Evolutionary conservation across 345 rosid genomes (phyloP), one percentile per base, ranked within the genome.

Genomic region (Moricandia arvensis): DNA sequence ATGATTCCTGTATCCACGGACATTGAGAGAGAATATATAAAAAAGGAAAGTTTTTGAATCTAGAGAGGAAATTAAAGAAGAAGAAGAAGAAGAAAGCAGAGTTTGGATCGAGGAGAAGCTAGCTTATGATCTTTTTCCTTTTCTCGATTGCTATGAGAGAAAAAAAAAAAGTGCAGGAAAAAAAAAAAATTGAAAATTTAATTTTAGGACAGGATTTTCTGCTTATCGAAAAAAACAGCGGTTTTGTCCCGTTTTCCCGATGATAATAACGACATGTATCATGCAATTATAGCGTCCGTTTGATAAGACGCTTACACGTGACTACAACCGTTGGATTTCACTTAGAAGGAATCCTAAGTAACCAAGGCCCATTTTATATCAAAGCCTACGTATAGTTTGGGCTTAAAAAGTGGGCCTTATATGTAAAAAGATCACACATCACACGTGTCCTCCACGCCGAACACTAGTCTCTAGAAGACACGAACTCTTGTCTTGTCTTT

Each of bases 141-240:
- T 77, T 70, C 80, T 75, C 67, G 80, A 65, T 69, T 57, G 76
- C 70, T 55, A 38, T 38, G 4, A 10, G 87, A 80, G 85, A 75
- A 26, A 79, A 71, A 77, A n/a, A 34, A 65, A 68, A 80, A 75
- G 74, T 77, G 70, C 73, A 67, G 80, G 75, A 58, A 34, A 43
- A 35, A 41, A 49, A 0, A 27, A 61, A 68, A 55, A 29, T 29
- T 53, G 27, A 61, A 34, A 59, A 58, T 29, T 63, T 66, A 49
- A 59, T 31, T 59, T 60, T 21, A 37, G 1, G 64, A 16, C 38
- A 41, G 21, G 34, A 66, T 70, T 47, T 31, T 27, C 16, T 8
- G 49, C 5, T 59, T 30, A 59, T 59, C 18, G 72, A 37, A 51
- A 31, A 41, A 59, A 17, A 74, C 81, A 75, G 59, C 79, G 29